Percentiles rank a stretch among this genome's conserved stretches.
Conservation (phyloP, 2,329 filamentous ascomycete species). For the Aspergillus sp. region DNA sequence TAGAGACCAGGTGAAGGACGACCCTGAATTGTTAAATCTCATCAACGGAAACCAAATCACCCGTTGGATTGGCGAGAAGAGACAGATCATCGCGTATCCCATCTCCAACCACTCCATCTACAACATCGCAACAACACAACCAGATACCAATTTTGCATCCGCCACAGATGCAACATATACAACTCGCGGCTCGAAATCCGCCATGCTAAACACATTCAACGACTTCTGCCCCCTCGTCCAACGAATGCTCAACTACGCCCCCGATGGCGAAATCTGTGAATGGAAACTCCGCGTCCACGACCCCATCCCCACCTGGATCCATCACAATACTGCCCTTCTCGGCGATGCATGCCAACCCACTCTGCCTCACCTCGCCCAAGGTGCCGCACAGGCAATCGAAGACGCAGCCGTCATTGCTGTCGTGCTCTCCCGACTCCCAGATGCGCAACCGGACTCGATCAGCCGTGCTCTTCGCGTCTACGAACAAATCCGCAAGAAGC, state of each 20-base stretch:
- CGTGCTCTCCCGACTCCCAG: slow-evolving; percentile 45
- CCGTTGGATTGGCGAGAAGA: slow-evolving; percentile 59
- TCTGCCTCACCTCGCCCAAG: slow-evolving; percentile 58
- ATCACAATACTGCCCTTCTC: slow-evolving; percentile 48
- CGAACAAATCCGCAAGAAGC: slow-evolving; percentile 50
- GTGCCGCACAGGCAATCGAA: slow-evolving; percentile 61
- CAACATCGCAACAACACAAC: slow-evolving; percentile 60
- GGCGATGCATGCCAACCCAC: slow-evolving; percentile 60
- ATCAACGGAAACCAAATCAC: slow-evolving; percentile 54
- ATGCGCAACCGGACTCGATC: slow-evolving; percentile 41
- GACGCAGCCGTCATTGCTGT: slow-evolving; percentile 54
- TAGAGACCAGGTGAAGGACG: slow-evolving; percentile 38
- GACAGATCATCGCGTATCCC: slow-evolving; percentile 63
- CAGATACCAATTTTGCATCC: slow-evolving; percentile 54
- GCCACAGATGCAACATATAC: slow-evolving; percentile 58
- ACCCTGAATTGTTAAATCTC: slow-evolving; percentile 50
- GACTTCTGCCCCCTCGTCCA: slow-evolving; percentile 58
- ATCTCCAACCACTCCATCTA: slow-evolving; percentile 60
- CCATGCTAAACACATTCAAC: slow-evolving; percentile 55
- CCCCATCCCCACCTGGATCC: slow-evolving; percentile 57
- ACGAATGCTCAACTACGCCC: slow-evolving; percentile 57
- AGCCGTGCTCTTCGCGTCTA: slow-evolving; percentile 52
- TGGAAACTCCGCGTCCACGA: slow-evolving; percentile 61
- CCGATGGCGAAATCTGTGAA: slow-evolving; percentile 59
- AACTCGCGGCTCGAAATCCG: slow-evolving; percentile 54